phyloP scores from a whole-genome alignment of 139 green algal genomes.

The Chloropicon primus region DNA sequence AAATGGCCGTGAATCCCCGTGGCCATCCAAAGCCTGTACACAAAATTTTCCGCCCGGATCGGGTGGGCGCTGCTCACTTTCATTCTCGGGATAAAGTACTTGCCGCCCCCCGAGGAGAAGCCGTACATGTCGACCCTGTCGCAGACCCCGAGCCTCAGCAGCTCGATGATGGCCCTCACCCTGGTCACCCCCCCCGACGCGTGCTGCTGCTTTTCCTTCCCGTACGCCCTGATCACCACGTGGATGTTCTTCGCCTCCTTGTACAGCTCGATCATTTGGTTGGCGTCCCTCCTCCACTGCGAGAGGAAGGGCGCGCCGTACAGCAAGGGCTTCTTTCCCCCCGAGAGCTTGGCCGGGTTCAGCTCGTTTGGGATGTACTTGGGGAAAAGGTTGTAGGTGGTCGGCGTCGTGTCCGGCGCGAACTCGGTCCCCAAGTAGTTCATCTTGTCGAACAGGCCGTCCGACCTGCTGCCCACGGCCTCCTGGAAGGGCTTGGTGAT shows the following conservation, averaged over 20 bases:
- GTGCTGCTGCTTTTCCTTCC: not conserved
- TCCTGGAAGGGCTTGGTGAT: slow-evolving; percentile 3
- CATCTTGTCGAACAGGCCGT: slow-evolving; percentile 1
- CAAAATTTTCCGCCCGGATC: not conserved
- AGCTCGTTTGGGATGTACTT: not conserved
- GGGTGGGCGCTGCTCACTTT: not conserved
- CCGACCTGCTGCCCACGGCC: slow-evolving; percentile 3
- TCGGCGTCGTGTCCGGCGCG: not conserved
- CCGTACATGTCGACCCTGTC: slow-evolving; percentile 8
- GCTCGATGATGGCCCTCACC: not conserved
- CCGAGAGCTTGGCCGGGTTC: not conserved
- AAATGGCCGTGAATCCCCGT: not conserved
- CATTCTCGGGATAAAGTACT: slow-evolving; percentile 11
- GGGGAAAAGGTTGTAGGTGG: not conserved
- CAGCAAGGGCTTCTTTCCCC: not conserved
- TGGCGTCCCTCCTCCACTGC: not conserved
- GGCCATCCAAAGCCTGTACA: not conserved
- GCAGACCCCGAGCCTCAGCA: slow-evolving; percentile 6
- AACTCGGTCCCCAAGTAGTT: not conserved
- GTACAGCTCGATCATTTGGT: not conserved
- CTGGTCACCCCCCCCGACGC: not conserved
- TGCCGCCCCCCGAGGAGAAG: slow-evolving; percentile 4
- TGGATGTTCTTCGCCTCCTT: not conserved
- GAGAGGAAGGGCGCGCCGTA: not conserved
- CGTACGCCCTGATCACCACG: not conserved